A percentile compares a stretch with the other conserved stretches of the same genome.
These are phyloP conservation scores for Penicillium sp. DNA, from an alignment of 2,329 filamentous ascomycete species.

Conservation along the genomic window DNA sequence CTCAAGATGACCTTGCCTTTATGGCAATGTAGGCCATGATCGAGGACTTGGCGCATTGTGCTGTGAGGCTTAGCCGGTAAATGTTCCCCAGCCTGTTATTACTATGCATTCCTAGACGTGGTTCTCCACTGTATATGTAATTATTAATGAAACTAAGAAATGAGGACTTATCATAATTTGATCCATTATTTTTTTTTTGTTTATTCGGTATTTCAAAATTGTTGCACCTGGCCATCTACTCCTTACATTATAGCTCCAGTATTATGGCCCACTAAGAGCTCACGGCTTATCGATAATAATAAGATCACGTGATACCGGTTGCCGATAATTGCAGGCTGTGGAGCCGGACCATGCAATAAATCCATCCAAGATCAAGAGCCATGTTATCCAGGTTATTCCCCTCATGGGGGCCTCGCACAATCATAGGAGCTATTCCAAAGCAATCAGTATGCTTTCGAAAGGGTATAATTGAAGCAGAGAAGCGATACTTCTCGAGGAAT, in stretches of 20 bases:
- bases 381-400: constrained; percentile 33
- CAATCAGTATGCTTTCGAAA: constrained; percentile 13
- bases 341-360: constrained; percentile 14
- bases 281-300: constrained; percentile 21
- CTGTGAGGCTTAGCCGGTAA: neutral
- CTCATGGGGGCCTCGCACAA: constrained; percentile 24
- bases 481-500: constrained; percentile 37
- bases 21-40: neutral
- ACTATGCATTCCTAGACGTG: neutral
- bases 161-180: too few species aligned
- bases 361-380: constrained; percentile 13
- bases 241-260: too few species aligned
- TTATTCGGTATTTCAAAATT: too few species aligned
- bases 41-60: neutral
- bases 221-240: too few species aligned
- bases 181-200: too few species aligned
- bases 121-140: neutral
- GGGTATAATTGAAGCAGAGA: constrained; percentile 23
- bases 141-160: neutral
- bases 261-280: neutral
- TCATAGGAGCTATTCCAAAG: constrained; percentile 10
- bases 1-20: neutral
- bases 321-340: constrained; percentile 4
- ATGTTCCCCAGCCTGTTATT: neutral
- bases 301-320: constrained; percentile 14